Conservation (phyloP, 768 basidiomycete genomes). For the Scleroderma bovista region DNA sequence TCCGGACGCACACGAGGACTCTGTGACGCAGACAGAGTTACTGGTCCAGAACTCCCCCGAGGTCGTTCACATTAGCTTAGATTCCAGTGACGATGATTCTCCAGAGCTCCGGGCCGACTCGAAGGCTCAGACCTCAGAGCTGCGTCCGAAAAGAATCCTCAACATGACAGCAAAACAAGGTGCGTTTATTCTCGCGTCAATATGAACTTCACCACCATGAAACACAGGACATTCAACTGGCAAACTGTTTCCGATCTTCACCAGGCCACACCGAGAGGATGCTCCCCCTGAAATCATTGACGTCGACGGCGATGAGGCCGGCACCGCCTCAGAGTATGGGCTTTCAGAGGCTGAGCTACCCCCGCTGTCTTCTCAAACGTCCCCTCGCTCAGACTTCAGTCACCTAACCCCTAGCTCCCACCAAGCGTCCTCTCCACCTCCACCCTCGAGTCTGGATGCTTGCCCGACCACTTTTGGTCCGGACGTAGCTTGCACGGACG, state of each 20-base stretch:
- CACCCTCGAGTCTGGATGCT: not conserved
- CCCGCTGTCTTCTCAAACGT: conserved; percentile 5
- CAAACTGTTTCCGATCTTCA: conserved; percentile 23
- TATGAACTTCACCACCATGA: not conserved
- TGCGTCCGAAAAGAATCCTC: not conserved
- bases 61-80: not conserved
- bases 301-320: conserved; percentile 13
- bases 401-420: conserved; percentile 7
- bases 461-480: conserved; percentile 5
- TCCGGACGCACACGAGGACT: not conserved
- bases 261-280: conserved; percentile 6
- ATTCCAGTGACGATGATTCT: not conserved
- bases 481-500: conserved; percentile 1
- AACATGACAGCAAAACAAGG: conserved; percentile 10
- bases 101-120: not conserved
- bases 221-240: conserved; percentile 10
- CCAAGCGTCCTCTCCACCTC: not conserved
- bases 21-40: conserved; percentile 1
- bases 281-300: conserved; percentile 1
- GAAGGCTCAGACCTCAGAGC: not conserved
- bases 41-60: not conserved
- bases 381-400: conserved; percentile 8
- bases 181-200: conserved; percentile 7
- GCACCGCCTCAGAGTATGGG: conserved; percentile 12
- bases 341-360: conserved; percentile 10